Conservation (phyloP, 2,329 filamentous ascomycete species). For the Penicillium decumbens region DNA sequence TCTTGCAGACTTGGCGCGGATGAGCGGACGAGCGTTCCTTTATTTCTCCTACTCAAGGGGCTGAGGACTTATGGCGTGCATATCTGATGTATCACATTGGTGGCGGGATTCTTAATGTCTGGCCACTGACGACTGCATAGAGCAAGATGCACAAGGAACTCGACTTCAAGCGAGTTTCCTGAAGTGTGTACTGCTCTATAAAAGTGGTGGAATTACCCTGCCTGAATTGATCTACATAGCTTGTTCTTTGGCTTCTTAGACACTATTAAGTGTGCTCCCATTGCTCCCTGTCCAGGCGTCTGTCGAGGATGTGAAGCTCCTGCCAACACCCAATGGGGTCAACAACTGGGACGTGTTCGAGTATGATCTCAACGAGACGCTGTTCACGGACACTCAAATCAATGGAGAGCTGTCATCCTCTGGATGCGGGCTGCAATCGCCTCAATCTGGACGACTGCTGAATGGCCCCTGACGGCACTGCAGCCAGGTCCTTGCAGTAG, state of each 20-base stretch:
- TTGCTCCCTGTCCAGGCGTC: constrained; percentile 18
- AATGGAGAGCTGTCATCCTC: constrained; percentile 43
- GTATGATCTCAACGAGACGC: constrained; percentile 47
- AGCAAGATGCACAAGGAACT: too few relatives aligned
- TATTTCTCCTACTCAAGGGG: neutral
- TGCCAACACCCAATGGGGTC: constrained; percentile 49
- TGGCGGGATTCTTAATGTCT: neutral
- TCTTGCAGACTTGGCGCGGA: neutral
- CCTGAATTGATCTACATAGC: neutral
- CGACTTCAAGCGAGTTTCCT: too few relatives aligned
- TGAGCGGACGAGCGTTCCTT: neutral
- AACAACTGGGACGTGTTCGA: constrained; percentile 50
- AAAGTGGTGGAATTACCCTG: neutral
- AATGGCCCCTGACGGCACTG: constrained; percentile 35
- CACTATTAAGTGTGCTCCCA: constrained; percentile 4
- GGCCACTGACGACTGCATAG: too few relatives aligned
- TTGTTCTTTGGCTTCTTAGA: neutral
- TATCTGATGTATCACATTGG: neutral
- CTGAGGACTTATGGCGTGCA: neutral
- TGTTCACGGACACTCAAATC: constrained; percentile 46
- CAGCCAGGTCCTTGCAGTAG: constrained; percentile 41
- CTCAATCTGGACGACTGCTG: constrained; percentile 49
- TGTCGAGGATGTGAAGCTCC: constrained; percentile 20
- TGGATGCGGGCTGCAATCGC: constrained; percentile 36
- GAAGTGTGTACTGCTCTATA: neutral